These are phyloP conservation scores for Fusarium guadeloupense DNA, from an alignment of 2,329 filamentous ascomycete genomes.

Conservation along the genomic window DNA sequence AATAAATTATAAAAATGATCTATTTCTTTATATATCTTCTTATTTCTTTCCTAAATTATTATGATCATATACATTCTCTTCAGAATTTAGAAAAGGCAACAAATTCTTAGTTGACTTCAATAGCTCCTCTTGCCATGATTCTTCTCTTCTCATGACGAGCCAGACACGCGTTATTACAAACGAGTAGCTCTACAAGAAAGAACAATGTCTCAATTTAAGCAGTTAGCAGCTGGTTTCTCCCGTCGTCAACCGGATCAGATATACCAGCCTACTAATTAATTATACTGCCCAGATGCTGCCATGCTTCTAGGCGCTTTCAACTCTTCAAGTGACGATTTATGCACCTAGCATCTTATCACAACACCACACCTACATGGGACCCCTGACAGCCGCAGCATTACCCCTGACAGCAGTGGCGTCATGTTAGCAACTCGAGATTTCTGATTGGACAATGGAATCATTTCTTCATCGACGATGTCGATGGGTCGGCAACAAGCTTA, in stretches of 20 bases:
- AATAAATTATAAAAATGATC: no score
- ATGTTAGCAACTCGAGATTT: constrained; percentile 23
- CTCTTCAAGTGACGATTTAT: constrained; percentile 14
- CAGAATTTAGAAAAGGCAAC: no score
- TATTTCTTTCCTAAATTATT: no score
- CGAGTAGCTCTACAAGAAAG: no score
- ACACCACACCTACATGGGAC: constrained; percentile 2
- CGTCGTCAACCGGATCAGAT: constrained; percentile 2
- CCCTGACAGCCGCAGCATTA: not conserved
- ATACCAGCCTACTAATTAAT: constrained; percentile 7
- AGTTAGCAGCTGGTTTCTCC: not conserved
- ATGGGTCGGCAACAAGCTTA: constrained; percentile 23
- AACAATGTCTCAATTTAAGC: not conserved
- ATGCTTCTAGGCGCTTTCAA: constrained; percentile 7
- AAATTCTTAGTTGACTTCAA: no score
- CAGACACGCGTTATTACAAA: no score
- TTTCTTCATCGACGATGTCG: constrained; percentile 6
- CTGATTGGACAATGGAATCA: constrained; percentile 27
- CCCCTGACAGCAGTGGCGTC: constrained; percentile 10
- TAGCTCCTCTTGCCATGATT: not conserved
- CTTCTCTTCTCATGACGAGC: not conserved
- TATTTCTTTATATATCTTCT: no score
- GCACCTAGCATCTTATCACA: constrained; percentile 29
- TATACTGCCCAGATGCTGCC: not conserved
- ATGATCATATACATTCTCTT: no score